Evolutionary conservation across 2,329 filamentous ascomycete species (phyloP).

Genomic region (Calonectria leucothoes): DNA sequence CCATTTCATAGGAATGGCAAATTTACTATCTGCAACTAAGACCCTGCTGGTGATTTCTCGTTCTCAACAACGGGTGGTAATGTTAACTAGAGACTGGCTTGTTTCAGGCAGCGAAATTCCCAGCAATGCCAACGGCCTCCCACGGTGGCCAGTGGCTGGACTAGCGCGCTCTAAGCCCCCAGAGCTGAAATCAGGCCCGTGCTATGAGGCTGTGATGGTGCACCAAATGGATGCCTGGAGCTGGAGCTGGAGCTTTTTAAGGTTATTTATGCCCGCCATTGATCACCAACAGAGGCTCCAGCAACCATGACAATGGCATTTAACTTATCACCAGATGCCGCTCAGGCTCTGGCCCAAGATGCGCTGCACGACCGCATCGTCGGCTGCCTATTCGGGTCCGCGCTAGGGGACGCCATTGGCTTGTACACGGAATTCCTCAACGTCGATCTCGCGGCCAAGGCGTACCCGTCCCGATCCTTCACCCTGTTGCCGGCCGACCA

Average conservation of each 20-base stretch:
- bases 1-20: not conserved
- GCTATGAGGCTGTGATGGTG: not conserved
- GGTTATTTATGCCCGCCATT: not conserved
- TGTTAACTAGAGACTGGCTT: not conserved
- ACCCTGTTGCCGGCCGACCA: conserved; percentile 49
- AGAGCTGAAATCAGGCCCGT: not conserved
- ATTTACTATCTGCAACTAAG: not conserved
- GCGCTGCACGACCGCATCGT: conserved; percentile 52
- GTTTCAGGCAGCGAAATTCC: not conserved
- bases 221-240: conserved; percentile 1
- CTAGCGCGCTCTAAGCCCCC: not conserved
- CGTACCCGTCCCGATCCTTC: conserved; percentile 55
- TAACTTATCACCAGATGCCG: conserved; percentile 29
- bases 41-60: not conserved
- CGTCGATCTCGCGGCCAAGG: conserved; percentile 42
- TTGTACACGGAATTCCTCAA: conserved; percentile 66
- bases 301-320: conserved; percentile 22
- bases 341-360: conserved; percentile 29
- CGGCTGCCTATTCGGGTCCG: conserved; percentile 61
- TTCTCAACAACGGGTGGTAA: not conserved
- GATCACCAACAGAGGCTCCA: not conserved
- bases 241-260: not conserved
- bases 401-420: conserved; percentile 65
- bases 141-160: not conserved
- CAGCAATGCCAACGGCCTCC: not conserved